Conservation (phyloP, 2,329 filamentous ascomycete species). For the Botryotinia convoluta region DNA sequence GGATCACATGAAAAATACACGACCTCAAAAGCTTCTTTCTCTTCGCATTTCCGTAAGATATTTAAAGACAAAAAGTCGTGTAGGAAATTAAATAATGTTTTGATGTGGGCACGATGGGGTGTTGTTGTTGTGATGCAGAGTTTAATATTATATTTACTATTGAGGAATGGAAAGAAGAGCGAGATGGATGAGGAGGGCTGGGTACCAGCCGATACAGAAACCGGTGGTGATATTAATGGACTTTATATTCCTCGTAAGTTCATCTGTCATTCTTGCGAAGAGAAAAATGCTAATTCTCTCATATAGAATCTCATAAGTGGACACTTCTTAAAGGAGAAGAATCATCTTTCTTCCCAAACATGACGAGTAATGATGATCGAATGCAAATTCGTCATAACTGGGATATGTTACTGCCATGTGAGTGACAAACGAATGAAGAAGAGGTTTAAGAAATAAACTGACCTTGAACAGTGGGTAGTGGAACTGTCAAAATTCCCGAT, state of each 20-base stretch:
- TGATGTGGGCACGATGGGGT: constrained; percentile 36
- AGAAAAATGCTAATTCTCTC: not conserved
- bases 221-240: constrained; percentile 39
- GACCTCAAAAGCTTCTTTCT: not conserved
- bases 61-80: not conserved
- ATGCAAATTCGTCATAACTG: constrained; percentile 38
- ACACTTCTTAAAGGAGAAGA: constrained; percentile 35
- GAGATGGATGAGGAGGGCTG: constrained; percentile 6
- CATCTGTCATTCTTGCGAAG: not conserved
- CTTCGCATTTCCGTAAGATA: not conserved
- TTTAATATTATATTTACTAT: constrained; percentile 34
- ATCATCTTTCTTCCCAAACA: constrained; percentile 37
- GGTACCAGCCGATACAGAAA: constrained; percentile 32
- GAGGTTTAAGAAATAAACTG: not conserved
- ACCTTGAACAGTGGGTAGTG: constrained; percentile 33
- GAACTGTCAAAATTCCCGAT: constrained; percentile 37
- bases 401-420: constrained; percentile 39
- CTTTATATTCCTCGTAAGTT: constrained; percentile 37
- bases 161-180: constrained; percentile 21
- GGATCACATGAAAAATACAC: constrained; percentile 21
- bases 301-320: constrained; percentile 32
- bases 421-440: not conserved
- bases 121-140: constrained; percentile 33
- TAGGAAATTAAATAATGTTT: not conserved
- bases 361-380: constrained; percentile 35